Evolutionary conservation across 495 filamentous ascomycete species (phyloP).

Genomic region (Darksidea phi): DNA sequence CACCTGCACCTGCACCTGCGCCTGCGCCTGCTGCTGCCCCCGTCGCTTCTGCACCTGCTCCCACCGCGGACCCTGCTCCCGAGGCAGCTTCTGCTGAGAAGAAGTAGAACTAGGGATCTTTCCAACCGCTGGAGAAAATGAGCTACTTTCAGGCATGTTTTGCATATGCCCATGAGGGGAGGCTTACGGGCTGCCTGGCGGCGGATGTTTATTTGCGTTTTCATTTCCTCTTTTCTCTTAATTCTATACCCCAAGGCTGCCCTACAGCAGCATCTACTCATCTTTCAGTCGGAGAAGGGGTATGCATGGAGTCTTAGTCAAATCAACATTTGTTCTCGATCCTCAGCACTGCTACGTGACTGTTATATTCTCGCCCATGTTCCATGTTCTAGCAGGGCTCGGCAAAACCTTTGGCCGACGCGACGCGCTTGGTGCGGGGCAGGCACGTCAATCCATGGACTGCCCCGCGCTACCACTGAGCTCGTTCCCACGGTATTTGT

Average conservation of each 20-base stretch:
- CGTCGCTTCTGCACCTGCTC: neutral
- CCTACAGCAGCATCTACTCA: too few species aligned
- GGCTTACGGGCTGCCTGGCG: conserved; percentile 6
- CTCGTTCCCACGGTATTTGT: neutral
- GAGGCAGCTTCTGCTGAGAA: neutral
- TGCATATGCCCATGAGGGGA: neutral
- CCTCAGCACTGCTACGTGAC: too few species aligned
- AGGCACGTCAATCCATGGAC: neutral
- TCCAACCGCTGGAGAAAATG: neutral
- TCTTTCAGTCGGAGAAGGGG: neutral
- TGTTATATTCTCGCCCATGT: neutral
- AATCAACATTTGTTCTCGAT: neutral
- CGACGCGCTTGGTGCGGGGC: conserved; percentile 4
- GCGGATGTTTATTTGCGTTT: neutral
- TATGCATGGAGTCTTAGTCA: neutral
- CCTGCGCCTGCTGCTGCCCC: conserved; percentile 7
- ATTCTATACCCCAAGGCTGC: conserved; percentile 28
- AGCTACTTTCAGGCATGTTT: neutral
- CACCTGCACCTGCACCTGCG: neutral
- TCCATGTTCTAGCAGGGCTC: neutral
- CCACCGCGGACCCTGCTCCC: neutral
- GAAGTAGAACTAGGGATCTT: neutral
- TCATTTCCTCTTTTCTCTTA: conserved; percentile 13
- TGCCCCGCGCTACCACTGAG: conserved; percentile 1
- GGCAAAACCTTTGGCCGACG: neutral